phyloP scores from a whole-genome alignment of 2,329 filamentous ascomycete species.

The Calonectria honghensis region DNA sequence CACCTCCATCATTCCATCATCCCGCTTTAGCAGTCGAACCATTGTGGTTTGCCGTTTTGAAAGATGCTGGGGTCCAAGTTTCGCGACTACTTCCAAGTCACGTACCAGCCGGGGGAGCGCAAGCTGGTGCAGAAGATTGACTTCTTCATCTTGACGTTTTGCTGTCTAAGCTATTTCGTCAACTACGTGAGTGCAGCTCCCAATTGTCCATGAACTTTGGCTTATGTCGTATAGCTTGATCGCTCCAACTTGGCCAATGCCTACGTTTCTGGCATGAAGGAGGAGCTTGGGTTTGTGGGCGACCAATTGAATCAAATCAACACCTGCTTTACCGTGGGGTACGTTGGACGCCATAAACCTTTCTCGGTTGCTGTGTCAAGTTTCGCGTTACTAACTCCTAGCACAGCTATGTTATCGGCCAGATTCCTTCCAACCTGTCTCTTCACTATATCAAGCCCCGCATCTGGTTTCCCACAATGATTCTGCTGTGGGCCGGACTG shows the following conservation, averaged over 20 bases:
- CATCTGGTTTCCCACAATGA: slow-evolving; percentile 78
- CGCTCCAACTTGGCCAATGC: slow-evolving; percentile 63
- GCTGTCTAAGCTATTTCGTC: slow-evolving; percentile 75
- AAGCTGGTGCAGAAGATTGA: slow-evolving; percentile 75
- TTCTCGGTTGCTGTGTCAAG: too few species aligned
- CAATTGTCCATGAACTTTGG: too few species aligned
- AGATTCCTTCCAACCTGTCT: slow-evolving; percentile 77
- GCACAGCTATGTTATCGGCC: slow-evolving; percentile 69
- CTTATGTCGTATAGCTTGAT: slow-evolving; percentile 55
- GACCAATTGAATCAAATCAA: slow-evolving; percentile 63
- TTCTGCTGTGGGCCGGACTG: slow-evolving; percentile 77
- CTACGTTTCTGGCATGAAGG: slow-evolving; percentile 67
- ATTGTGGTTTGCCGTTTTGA: not conserved
- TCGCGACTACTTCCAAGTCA: slow-evolving; percentile 58
- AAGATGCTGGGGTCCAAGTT: slow-evolving; percentile 46
- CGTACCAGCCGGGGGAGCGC: slow-evolving; percentile 62
- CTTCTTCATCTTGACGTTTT: slow-evolving; percentile 79
- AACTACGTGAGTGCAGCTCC: slow-evolving; percentile 67
- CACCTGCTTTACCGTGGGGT: slow-evolving; percentile 62
- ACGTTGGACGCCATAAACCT: slow-evolving; percentile 29
- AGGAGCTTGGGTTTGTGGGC: slow-evolving; percentile 67
- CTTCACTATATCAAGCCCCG: slow-evolving; percentile 78
- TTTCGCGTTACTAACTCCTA: not conserved
- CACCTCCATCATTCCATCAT: not conserved
- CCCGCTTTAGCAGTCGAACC: not conserved